Evolutionary conservation across 2,329 filamentous ascomycete genomes (phyloP), one percentile per base, ranked within the genome.

Genomic region (Penicillium sp.): DNA sequence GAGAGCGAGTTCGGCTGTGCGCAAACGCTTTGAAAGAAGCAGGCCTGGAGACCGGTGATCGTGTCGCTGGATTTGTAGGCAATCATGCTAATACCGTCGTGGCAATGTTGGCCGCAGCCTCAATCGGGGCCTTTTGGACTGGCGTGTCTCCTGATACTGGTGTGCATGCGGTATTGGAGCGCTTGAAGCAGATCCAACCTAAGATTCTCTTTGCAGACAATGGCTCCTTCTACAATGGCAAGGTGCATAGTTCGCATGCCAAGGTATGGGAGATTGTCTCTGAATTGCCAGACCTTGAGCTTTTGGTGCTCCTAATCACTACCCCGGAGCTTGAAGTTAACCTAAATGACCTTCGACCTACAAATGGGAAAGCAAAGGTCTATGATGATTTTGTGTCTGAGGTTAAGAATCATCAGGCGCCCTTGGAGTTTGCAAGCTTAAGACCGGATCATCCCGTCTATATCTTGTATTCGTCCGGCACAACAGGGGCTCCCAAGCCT

Each of bases 121-220:
- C 90, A 1, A 75, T 97, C 2, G 94, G 94, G 31, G 93, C 90
- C 17, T 85, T 96, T 38, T 97, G 93, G 93, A 96, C 93, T 0
- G 90, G 90, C 7, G 91, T 97, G 49, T 95, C 90, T 67, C 92
- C 93, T 3, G 93, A 97, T 73, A 96, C 89, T 17, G 93, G 93
- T 12, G 90, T 96, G 2, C 91, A 90, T 67, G 93, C 93, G 17
- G 93, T 97, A 0, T 78, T 97, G 27, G 94, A 97, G 72, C 84
- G 94, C 8, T 78, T 97, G 60, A 83, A 84, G 46, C 94, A 97
- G 78, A 94, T 97, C 64, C 84, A 88, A 60, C 93, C 94, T 4
- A 86, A 84, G 58, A 77, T 96, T 0, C 78, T 97, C 4, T 95
- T 97, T 69, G 87, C 90, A 1, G 93, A 97, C 72, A 94, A 96